A percentile compares a stretch with the other conserved stretches of the same genome.
Evolutionary conservation across 139 green algal genomes (phyloP).

Genomic region (Micractinium sp.): DNA sequence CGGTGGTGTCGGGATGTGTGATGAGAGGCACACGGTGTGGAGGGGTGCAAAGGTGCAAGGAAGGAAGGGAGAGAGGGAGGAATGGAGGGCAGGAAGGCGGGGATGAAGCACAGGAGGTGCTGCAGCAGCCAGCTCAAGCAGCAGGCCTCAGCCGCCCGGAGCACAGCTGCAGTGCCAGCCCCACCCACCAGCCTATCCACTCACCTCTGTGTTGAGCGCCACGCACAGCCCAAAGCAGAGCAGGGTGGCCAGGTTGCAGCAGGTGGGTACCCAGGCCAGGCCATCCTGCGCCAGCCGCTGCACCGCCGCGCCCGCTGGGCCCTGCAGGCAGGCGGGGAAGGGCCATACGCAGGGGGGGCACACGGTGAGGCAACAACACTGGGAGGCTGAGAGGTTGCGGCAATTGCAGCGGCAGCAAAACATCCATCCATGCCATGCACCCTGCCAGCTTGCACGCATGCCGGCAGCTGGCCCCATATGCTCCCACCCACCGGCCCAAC

Average conservation of each 20-base stretch:
- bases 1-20: background rate
- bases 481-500: background rate
- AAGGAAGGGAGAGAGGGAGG: background rate
- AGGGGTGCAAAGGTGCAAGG: too few relatives aligned
- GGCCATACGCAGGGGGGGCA: too few relatives aligned
- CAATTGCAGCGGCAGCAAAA: background rate
- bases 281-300: constrained; percentile 64
- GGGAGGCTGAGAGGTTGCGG: background rate
- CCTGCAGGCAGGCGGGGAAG: constrained; percentile 41
- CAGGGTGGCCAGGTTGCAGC: constrained; percentile 82
- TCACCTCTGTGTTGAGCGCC: constrained; percentile 67
- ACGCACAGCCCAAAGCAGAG: constrained; percentile 75
- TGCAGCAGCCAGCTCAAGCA: too few relatives aligned
- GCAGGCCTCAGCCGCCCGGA: background rate
- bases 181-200: too few relatives aligned
- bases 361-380: background rate
- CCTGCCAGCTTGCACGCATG: background rate
- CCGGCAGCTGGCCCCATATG: background rate
- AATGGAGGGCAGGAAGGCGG: too few relatives aligned
- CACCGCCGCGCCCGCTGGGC: constrained; percentile 52
- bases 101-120: background rate
- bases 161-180: background rate
- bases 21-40: too few relatives aligned
- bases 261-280: constrained; percentile 80
- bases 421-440: background rate